Base-by-base conservation (phyloP, 352 stramenopile species). In the Globisporangium cylindrosporum region DNA sequence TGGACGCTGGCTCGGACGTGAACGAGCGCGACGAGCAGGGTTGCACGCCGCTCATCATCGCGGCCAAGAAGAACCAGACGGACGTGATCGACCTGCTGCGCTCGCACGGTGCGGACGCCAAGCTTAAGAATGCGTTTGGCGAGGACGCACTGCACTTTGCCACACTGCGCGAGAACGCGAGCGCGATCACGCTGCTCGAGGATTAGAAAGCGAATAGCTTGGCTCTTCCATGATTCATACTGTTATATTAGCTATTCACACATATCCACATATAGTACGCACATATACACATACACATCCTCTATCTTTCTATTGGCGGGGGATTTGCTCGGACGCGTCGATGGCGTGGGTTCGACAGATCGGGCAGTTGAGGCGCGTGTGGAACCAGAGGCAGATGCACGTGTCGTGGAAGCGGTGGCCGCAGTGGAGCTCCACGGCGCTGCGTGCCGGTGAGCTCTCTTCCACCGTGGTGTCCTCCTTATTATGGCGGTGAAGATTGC, bases 321-420 rank as follows among this genome's bases (percentile, higher is more conserved):
- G 15, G 8, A 8, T 49, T 18, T n/a, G 15, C 15, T 49, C 46
- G 22, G 29, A 51, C 8, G 66, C 59, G 12, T 49, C 56, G 49
- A 60, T 43, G 7, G 66, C 66, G 48, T 62, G 59, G 25, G 66
- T 66, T 24, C 79, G 80, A 46, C 84, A 92, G 46, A 91, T 71
- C 14, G 85, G 85, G 57, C 85, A 93, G 63, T 89, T 89, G 22
- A 90, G 70, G 0, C 74, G 73, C 32, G 82, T 70, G 69, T 81
- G 74, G 49, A 91, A 88, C 85, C 85, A 93, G 66, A 82, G 69
- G 48, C 78, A 90, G 41, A 93, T 79, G 65, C 85, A 93, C 24
- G 81, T 80, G 64, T 93, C 85, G 60, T 93, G 85, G 73, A 91
- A 93, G n/a, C 70, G 71, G 63, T 93, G 85, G 57, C 85, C 85